Conservation (phyloP, 805 yeast genomes). For the Lipomyces mesembrius region DNA sequence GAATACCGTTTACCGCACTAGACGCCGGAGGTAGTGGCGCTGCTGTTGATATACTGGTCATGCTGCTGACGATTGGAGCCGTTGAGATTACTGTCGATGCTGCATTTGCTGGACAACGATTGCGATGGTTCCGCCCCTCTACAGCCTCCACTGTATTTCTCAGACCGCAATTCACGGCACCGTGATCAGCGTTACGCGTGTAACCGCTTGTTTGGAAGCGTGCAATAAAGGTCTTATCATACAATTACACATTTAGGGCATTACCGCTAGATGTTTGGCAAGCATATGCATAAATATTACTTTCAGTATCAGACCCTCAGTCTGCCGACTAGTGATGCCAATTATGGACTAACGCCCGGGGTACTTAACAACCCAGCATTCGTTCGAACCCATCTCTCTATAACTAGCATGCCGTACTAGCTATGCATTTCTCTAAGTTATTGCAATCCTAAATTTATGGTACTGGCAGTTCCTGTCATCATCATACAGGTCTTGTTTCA, state of each 20-base stretch:
- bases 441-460: too few relatives aligned
- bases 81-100: background rate
- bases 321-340: too few relatives aligned
- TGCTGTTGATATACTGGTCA: slow-evolving; percentile 18
- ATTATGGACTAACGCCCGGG: too few relatives aligned
- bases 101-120: slow-evolving; percentile 2
- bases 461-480: too few relatives aligned
- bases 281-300: background rate
- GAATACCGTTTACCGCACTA: slow-evolving; percentile 2
- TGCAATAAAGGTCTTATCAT: background rate
- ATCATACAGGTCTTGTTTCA: too few relatives aligned
- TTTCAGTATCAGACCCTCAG: background rate
- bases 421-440: too few relatives aligned
- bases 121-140: slow-evolving; percentile 2
- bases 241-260: background rate
- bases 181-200: slow-evolving; percentile 4
- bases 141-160: slow-evolving; percentile 1
- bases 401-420: too few relatives aligned
- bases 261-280: background rate
- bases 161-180: background rate
- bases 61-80: slow-evolving; percentile 2
- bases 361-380: too few relatives aligned
- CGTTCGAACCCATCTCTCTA: too few relatives aligned
- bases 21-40: slow-evolving; percentile 7
- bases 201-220: background rate